A percentile compares a stretch with the other conserved stretches of the same genome.
phyloP scores from a whole-genome alignment of 202 grass and related monocot species.

The Setaria viridis region DNA sequence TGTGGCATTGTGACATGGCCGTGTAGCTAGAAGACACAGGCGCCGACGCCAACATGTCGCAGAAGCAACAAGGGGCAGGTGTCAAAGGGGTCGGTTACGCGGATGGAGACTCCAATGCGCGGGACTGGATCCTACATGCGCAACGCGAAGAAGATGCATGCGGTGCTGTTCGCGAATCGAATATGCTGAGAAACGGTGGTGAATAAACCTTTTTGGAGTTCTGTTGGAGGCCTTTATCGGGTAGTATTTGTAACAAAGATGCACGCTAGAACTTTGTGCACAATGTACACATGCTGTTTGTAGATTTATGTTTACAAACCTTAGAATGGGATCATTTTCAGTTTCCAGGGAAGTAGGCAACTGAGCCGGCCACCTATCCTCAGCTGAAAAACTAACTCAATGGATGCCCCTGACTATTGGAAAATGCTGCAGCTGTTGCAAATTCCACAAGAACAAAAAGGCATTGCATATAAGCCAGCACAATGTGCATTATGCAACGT shows the following conservation, averaged over 20 bases:
- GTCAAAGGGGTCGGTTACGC: neutral
- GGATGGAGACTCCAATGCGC: conserved; percentile 42
- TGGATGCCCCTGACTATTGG: neutral
- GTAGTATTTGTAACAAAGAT: neutral
- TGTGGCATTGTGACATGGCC: neutral
- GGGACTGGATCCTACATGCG: neutral
- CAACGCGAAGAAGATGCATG: neutral
- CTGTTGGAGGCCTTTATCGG: neutral
- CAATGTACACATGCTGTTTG: neutral
- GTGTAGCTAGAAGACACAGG: neutral
- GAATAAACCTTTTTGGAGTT: neutral
- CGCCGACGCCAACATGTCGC: neutral
- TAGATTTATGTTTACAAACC: neutral
- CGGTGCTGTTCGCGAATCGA: neutral
- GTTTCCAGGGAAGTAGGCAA: neutral
- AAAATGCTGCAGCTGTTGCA: neutral
- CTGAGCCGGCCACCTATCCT: neutral
- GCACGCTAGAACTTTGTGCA: neutral
- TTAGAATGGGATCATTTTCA: neutral
- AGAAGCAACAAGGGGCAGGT: conserved; percentile 24
- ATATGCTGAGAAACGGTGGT: neutral
- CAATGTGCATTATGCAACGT: neutral
- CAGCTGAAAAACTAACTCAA: neutral
- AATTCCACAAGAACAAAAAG: neutral
- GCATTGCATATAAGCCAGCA: neutral